Base-by-base conservation (phyloP, 2,329 filamentous ascomycete genomes). In the Colletotrichum sp. region DNA sequence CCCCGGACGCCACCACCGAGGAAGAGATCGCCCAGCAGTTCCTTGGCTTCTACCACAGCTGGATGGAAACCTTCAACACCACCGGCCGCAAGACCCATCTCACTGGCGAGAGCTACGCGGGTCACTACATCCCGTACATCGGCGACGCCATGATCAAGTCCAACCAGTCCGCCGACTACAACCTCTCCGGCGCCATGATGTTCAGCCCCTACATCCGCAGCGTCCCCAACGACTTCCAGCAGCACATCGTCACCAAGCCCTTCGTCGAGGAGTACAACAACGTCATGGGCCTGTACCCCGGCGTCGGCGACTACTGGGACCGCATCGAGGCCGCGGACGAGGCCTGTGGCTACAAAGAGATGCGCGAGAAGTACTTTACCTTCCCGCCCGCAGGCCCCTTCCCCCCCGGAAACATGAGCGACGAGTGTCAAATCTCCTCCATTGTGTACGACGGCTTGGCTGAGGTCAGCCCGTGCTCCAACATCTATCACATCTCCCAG, bases 1-100 rank as follows among this genome's bases (percentile, higher is more conserved):
- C 85, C 0, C 87, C 91, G 6, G 94, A 90, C 1, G 93, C 93
- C n/a, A 91, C 87, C 5, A 90, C 89, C 78, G 92, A 95, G 78
- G 89, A 91, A 34, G 94, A 95, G 78, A 88, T 94, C 2, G 93
- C 94, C 0, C 84, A 86, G 28, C 90, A 96, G 79, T 95, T 96
- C 82, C 87, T 94, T 13, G 94, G 93, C 64, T 97, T 95, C 85
- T 96, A 92, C 89, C 92, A 93, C 86, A 95, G 95, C 85, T 96
- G 95, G 79, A 86, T 95, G 76, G 87, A 94, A 52, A 92, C 92
- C 0, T 96, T 96, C 78, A 87, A 85, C 21, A 87, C 95, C 79
- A 88, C 94, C n/a, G 89, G 90, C n/a, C 91, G 90, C 79, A 94
- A 94, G 78, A 89, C 95, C 15, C 96, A 94, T 82, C 90, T 97